These are phyloP conservation scores for Bondarzewia mesenterica DNA, from an alignment of 1,284 basidiomycete species.

Conservation along the genomic window DNA sequence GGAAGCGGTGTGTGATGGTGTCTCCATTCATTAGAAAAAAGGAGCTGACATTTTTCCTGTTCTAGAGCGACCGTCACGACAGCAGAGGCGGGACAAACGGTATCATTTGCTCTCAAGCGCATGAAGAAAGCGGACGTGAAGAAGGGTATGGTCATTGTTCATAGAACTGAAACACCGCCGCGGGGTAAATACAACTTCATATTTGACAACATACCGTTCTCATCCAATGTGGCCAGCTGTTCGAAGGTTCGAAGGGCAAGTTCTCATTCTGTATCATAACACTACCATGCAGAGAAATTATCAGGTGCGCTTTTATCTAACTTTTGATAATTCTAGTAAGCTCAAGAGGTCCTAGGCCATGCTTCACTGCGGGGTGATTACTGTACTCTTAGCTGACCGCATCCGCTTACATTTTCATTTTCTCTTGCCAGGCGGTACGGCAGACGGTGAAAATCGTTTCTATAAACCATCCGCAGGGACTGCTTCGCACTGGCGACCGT, in stretches of 20 bases:
- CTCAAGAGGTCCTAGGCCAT: conserved; percentile 48
- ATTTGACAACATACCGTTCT: background rate
- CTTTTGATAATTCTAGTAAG: conserved; percentile 15
- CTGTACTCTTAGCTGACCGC: conserved; percentile 1
- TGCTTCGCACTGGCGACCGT: conserved; percentile 85
- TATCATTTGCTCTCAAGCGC: conserved; percentile 89
- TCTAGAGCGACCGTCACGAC: conserved; percentile 72
- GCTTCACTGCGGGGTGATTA: conserved; percentile 74
- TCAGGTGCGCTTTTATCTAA: conserved; percentile 42
- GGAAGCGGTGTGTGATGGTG: conserved; percentile 59
- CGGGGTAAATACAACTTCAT: conserved; percentile 37
- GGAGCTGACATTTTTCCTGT: background rate
- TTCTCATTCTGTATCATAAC: conserved; percentile 83
- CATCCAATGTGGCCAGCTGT: conserved; percentile 40
- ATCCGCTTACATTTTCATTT: conserved; percentile 4
- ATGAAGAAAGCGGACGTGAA: conserved; percentile 77
- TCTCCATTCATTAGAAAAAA: background rate
- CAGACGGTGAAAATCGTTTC: conserved; percentile 89
- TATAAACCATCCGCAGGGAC: conserved; percentile 81
- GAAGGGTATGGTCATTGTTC: conserved; percentile 92
- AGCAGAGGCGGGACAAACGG: conserved; percentile 93
- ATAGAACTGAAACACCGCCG: conserved; percentile 72
- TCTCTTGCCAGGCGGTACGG: conserved; percentile 64
- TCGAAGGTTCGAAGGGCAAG: conserved; percentile 76
- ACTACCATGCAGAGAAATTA: conserved; percentile 89